Percentiles rank a stretch among this genome's conserved stretches.
These are phyloP conservation scores for Coemansia sp. DNA, from an alignment of 192 early-diverging fungal genomes.

Conservation along the genomic window DNA sequence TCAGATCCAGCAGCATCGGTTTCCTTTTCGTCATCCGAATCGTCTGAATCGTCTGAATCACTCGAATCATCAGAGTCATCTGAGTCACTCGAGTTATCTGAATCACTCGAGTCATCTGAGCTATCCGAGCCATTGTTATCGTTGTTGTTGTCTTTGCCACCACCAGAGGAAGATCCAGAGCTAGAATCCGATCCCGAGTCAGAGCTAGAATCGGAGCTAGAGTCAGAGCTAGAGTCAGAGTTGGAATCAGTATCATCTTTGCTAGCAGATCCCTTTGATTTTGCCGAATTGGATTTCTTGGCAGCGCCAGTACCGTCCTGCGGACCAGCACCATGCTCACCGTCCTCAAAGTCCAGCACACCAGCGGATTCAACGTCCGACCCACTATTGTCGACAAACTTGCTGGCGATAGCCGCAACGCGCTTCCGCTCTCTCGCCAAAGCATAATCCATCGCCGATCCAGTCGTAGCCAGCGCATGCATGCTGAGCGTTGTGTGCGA, in stretches of 20 bases:
- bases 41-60: conserved; percentile 8
- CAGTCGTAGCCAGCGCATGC: neutral
- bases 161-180: neutral
- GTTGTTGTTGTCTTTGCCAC: neutral
- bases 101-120: neutral
- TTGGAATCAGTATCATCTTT: conserved; percentile 3
- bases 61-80: conserved; percentile 13
- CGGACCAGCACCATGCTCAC: neutral
- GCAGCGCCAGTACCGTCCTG: conserved; percentile 4
- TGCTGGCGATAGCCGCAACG: conserved; percentile 24
- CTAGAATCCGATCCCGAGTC: conserved; percentile 15
- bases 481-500: no score
- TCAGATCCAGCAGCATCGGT: neutral
- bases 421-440: conserved; percentile 40
- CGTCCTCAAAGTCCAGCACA: neutral
- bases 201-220: conserved; percentile 5
- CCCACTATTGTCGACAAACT: conserved; percentile 10
- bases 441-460: conserved; percentile 17
- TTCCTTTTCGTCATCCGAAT: neutral
- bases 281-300: neutral
- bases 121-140: conserved; percentile 6
- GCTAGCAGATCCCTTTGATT: neutral
- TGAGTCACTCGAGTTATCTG: conserved; percentile 8
- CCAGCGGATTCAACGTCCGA: neutral
- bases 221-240: neutral